These are phyloP conservation scores for Bipolaris bicolor DNA, from an alignment of 2,329 filamentous ascomycete species.

Conservation along the genomic window DNA sequence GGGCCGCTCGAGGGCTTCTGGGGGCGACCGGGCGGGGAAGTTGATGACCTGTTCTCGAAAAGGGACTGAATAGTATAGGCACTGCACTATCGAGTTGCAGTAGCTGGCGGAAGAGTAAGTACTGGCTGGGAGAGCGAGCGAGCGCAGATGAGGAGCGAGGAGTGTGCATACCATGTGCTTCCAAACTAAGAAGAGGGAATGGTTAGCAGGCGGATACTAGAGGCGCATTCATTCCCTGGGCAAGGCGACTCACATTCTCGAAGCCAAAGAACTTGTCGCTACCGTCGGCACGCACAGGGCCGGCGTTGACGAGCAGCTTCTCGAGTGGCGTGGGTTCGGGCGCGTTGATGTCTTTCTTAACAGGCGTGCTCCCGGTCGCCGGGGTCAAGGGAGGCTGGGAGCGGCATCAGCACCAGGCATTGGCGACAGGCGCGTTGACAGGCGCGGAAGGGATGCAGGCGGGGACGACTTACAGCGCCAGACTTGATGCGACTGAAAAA, in stretches of 20 bases:
- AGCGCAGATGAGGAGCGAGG: constrained; percentile 1
- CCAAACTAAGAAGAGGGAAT: constrained; percentile 71
- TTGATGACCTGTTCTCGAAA: constrained; percentile 95
- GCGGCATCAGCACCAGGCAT: constrained; percentile 30
- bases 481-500: constrained; percentile 63
- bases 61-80: constrained; percentile 90
- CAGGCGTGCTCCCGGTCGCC: constrained; percentile 53
- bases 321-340: constrained; percentile 65
- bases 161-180: constrained; percentile 81
- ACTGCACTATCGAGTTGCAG: constrained; percentile 97
- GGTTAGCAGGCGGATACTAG: constrained; percentile 30
- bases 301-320: constrained; percentile 84
- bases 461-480: constrained; percentile 50
- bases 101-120: constrained; percentile 66
- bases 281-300: constrained; percentile 81
- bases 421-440: constrained; percentile 12
- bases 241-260: constrained; percentile 78
- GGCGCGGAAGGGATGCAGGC: constrained; percentile 7
- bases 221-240: constrained; percentile 7
- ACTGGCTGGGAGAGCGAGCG: constrained; percentile 10
- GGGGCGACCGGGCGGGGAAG: constrained; percentile 76
- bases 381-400: constrained; percentile 56
- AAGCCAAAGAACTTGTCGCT: constrained; percentile 98
- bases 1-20: constrained; percentile 69
- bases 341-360: constrained; percentile 66